Evolutionary conservation across 768 basidiomycete genomes (phyloP).

Genomic region (Macrolepiota dolichaula): DNA sequence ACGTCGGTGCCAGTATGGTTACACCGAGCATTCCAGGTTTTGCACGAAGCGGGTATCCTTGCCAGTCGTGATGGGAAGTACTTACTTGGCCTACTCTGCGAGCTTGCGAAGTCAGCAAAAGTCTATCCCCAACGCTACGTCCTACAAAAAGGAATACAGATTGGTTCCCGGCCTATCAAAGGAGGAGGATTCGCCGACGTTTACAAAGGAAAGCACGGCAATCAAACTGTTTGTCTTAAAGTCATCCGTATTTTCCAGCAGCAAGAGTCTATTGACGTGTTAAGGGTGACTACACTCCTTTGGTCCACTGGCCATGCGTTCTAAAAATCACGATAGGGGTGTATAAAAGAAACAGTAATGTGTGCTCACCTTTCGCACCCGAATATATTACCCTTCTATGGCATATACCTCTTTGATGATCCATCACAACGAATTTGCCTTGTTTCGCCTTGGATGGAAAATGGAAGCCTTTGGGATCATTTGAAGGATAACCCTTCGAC

Average conservation of each 20-base stretch:
- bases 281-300: too few species aligned
- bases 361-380: constrained; percentile 31
- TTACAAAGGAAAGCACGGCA: background rate
- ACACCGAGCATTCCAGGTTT: background rate
- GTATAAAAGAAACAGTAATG: constrained; percentile 22
- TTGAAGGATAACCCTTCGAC: constrained; percentile 8
- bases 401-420: constrained; percentile 19
- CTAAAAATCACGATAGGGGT: background rate
- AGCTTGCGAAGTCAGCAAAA: background rate
- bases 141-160: background rate
- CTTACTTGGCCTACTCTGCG: background rate
- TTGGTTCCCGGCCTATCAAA: background rate
- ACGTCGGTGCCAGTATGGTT: background rate
- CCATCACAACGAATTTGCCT: constrained; percentile 7
- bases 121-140: background rate
- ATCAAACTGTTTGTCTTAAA: background rate
- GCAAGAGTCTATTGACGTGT: too few species aligned
- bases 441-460: constrained; percentile 19
- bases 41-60: background rate
- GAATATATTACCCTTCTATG: constrained; percentile 33
- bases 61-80: background rate
- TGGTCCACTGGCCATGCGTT: too few species aligned
- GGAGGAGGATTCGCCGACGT: background rate
- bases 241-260: background rate
- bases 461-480: constrained; percentile 18